Evolutionary conservation across 805 yeast genomes (phyloP), one percentile per base, ranked within the genome.

Genomic region (Clavispora asparagi): DNA sequence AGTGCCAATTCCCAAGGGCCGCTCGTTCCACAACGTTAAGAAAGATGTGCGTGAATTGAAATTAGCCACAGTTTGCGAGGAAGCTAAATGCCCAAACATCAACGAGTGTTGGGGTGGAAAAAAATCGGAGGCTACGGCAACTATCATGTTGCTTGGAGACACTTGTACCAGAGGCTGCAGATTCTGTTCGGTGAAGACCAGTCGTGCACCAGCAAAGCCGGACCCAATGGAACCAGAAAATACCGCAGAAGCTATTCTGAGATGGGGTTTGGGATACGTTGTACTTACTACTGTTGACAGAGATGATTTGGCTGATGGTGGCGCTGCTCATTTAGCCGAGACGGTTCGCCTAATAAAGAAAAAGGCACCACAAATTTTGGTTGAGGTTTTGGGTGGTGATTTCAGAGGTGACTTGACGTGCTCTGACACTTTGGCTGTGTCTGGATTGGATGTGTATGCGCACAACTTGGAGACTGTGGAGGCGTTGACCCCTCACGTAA

Each of bases 31-130:
- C 57, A 83, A 81, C 55, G 73, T 94, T 55, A 90, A 92, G 61
- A 78, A 81, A 41, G 99, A 94, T 61, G 83, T 94, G 30, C 77
- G 89, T 50, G 97, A 95, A 48, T 72, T 94, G 49, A 88, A 89
- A 53, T 72, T 94, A 43, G 85, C 96, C 32, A 94, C 99, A 0
- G 99, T 94, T 28, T 94, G 99, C 68, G 98, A 94, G 67, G 99
- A 94, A 61, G 99, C 99, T 5, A 85, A 94, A 61, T 94, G 99
- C 68, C 99, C 99, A n/a, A 94, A 94, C 64, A 94, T 94, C 51
- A 97, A 98, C 43, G 99, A 94, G 65, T 94, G 99, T 68, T 94
- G 99, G 99, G 98, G 99, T 46, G 99, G 99, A 28, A 81, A 83
- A 58, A 85, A 91, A 64, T 81, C 92, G 7, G 92, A 89, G 52